Base-by-base conservation (phyloP, 176 grass and related monocot genomes). In the Alopecurus myosuroides region DNA sequence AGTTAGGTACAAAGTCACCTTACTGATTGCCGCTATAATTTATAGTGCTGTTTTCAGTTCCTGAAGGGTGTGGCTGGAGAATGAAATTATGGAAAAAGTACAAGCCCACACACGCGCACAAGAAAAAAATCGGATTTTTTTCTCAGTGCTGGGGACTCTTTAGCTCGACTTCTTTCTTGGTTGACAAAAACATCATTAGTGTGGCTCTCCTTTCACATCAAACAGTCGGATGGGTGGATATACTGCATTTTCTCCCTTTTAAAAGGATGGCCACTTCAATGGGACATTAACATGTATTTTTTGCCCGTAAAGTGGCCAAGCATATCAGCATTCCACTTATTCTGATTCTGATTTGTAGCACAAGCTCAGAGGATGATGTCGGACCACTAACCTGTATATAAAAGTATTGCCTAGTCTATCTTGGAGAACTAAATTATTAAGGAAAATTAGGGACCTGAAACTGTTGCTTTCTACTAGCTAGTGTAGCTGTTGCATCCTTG, bases 121-220 rank as follows among this genome's bases (percentile, higher is more conserved):
- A 11, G 33, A 51, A 49, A 22, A 75, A 33, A 51, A 2, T 37
- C 20, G 11, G 23, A 18, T 56, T 66, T 74, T 66, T 74, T 63
- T 22, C 51, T 82, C 29, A 3, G 88, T 86, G 65, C 46, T 8
- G 31, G 28, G 26, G 37, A 63, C 74, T 66, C 74, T 66, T 57
- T 46, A 29, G 35, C 53, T 45, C 23, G 26, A 34, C 74, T 66
- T 79, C 62, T 78, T 56, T 39, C 25, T 20, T 66, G 57, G 82
- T 87, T 80, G 81, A 69, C 30, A 70, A 87, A 70, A 87, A 84
- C 80, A 91, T 84, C 69, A 65, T 76, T 35, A 77, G 75, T 84
- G 89, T 74, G 23, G 3, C 69, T 87, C 80, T n/a, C 66, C 81
- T 87, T 66, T 76, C 76, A 58, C 89, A 76, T 17, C 74, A 76